Base-by-base conservation (phyloP, 139 green algal genomes). In the Zygnema circumcarinatum region DNA sequence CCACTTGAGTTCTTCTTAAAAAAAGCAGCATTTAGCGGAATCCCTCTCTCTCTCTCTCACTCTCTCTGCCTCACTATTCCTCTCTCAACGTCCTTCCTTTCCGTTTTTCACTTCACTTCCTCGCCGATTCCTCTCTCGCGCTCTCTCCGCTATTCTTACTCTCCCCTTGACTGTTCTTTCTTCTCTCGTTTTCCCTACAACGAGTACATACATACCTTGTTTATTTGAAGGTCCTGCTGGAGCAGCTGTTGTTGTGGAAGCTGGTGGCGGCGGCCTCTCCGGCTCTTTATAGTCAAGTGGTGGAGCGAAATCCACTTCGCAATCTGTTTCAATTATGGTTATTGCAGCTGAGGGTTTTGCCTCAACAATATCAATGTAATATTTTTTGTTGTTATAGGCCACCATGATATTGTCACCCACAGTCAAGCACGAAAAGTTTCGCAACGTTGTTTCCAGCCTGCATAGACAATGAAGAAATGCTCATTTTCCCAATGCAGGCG, bases 261-360 rank as follows among this genome's bases (percentile, higher is more conserved):
- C 73, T 7, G 1, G 2, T 75, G 29, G 83, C 22, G 52, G 41
- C 22, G 25, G n/a, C 1, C 84, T 35, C 47, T 54, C 68, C 1
- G 97, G 96, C 92, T 98, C 96, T 67, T 96, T 94, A 89, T 98
- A 99, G 86, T 99, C 97, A 79, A 99, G 95, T 0, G 97, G 97
- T 7, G 96, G 95, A 74, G 97, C 97, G 95, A 99, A 99, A 75
- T 99, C 97, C 1, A 92, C 87, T 83, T 92, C 90, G 47, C 73
- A 95, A 92, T 99, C 97, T 0, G 96, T 99, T 87, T 99, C 97
- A 29, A 99, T 96, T 41, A 99, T 96, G 2, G 95, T 97, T 53
- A 99, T 96, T 16, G 97, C 97, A 16, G 91, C 73, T 0, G 54
- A 87, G 2, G 97, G 97, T 89, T 96, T 96, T n/a, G 94, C 83